A percentile compares a stretch with the other conserved stretches of the same genome.
Evolutionary conservation across 805 yeast genomes (phyloP).

Genomic region (Ogataea salicorniae): DNA sequence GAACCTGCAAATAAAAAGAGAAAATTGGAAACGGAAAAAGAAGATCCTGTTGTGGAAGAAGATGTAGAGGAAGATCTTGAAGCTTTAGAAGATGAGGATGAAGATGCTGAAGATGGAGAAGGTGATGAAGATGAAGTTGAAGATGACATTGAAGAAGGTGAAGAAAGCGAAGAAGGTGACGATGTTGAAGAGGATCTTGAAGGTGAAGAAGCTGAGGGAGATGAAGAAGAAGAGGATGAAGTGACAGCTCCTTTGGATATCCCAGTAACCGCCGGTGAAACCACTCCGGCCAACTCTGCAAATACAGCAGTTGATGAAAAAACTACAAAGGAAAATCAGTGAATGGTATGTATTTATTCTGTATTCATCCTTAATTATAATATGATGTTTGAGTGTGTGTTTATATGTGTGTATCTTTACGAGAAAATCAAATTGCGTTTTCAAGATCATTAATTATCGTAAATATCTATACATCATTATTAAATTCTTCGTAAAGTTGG

Average conservation of each 20-base stretch:
- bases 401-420: no score
- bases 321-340: no score
- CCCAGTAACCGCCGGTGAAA: neutral
- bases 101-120: constrained; percentile 35
- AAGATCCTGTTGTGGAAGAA: constrained; percentile 31
- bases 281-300: neutral
- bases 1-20: constrained; percentile 13
- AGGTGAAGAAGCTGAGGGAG: constrained; percentile 22
- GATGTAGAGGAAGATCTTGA: constrained; percentile 37
- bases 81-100: constrained; percentile 38
- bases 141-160: constrained; percentile 26
- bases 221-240: constrained; percentile 9
- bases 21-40: constrained; percentile 6
- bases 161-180: constrained; percentile 12
- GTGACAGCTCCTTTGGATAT: constrained; percentile 2
- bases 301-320: neutral
- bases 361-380: no score
- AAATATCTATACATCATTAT: no score
- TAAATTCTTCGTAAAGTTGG: constrained; percentile 29
- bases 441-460: no score
- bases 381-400: no score
- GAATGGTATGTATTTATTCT: no score
- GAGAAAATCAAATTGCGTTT: no score
- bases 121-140: constrained; percentile 33
- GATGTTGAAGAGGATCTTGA: constrained; percentile 26